phyloP scores from a whole-genome alignment of 2,329 filamentous ascomycete genomes.

The Venturia nashicola region DNA sequence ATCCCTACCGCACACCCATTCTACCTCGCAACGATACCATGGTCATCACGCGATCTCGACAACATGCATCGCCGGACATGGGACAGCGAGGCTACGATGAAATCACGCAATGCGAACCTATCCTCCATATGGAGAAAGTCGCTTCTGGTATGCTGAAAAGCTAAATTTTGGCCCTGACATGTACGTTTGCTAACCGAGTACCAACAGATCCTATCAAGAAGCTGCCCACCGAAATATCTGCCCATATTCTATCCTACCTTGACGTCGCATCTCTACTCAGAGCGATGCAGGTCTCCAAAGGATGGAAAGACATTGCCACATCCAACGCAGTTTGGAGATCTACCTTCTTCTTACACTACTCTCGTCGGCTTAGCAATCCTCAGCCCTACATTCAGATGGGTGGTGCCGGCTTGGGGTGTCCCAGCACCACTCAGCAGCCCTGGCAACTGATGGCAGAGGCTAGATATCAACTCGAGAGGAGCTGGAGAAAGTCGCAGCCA shows the following conservation, averaged over 20 bases:
- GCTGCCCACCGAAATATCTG: constrained; percentile 47
- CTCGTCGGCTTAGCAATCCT: constrained; percentile 32
- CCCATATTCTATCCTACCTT: constrained; percentile 47
- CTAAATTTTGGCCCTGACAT: background rate
- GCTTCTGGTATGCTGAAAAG: constrained; percentile 9
- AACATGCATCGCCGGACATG: background rate
- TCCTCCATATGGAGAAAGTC: constrained; percentile 9
- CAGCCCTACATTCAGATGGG: constrained; percentile 31
- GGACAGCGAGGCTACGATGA: constrained; percentile 1
- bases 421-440: constrained; percentile 43
- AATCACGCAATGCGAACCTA: background rate
- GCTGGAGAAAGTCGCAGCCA: constrained; percentile 60
- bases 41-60: background rate
- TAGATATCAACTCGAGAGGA: constrained; percentile 59
- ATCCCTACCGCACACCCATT: background rate
- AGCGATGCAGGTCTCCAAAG: constrained; percentile 42
- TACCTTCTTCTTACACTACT: constrained; percentile 46
- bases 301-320: constrained; percentile 43
- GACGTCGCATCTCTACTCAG: constrained; percentile 44
- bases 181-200: background rate
- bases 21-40: background rate
- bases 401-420: constrained; percentile 42
- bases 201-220: constrained; percentile 38
- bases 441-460: constrained; percentile 81
- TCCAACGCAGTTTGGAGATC: constrained; percentile 50